Evolutionary conservation across 164 flowering plant genomes (phyloP), one percentile per base, ranked within the genome.

Genomic region (Taxillus chinensis): DNA sequence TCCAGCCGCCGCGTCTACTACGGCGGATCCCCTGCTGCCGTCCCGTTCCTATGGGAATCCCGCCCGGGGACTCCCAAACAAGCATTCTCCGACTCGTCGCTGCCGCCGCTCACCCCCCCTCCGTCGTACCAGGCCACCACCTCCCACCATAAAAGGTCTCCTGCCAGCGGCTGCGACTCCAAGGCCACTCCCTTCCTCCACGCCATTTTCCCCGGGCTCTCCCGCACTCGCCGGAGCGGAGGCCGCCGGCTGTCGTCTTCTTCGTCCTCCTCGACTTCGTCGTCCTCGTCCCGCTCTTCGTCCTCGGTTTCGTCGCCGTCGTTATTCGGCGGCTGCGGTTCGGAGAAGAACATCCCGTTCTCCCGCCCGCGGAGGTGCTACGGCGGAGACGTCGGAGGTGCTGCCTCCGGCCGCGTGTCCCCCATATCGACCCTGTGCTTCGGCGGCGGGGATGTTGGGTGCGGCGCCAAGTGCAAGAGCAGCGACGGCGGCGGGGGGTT

Each of bases 21-120:
- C 58, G 58, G 58, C 3, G 37, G 58, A 8, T 5, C 58, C 4
- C 12, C 58, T 0, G 58, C 58, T 5, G 7, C 39, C 39, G 58
- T 55, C 9, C 58, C 58, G 7, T 55, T 55, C 58, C 58, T 17
- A 0, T 55, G 58, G 58, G 58, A 55, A 38, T n/a, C 58, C 8
- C 8, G 39, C 10, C 58, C 58, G 5, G 58, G 58, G 39, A 55
- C 58, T 5, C 58, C 58, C 38, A 55, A 55, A 38, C 40, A 38
- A 5, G 58, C 27, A 0, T 7, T 17, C 5, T 17, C 8, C 58
- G 38, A 8, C 58, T 4, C 7, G 37, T 8, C 58, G 7, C 12
- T 11, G 38, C 58, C 58, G 38, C 58, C 58, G 40, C 58, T 55
- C 37, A 17, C 40, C 3, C 58, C 58, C 1, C 58, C 58, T 55